Base-by-base conservation (phyloP, 352 stramenopile genomes). In the Globisporangium yorkense region DNA sequence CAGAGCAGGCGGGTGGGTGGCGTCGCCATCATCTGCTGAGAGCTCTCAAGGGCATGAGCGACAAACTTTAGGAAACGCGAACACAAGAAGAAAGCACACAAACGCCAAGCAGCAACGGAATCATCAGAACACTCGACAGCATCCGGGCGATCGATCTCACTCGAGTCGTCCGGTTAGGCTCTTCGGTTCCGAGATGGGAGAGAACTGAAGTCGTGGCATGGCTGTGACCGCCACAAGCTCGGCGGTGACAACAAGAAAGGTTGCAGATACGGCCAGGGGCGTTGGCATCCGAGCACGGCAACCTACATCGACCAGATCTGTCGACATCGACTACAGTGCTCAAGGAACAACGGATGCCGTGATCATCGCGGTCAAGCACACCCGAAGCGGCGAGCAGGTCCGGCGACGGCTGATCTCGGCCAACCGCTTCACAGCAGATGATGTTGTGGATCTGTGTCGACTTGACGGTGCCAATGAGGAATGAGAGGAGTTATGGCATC, bases 321-420 rank as follows among this genome's bases (percentile, higher is more conserved):
- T 20, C 33, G 7, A 15, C 2, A n/a, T 6, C n/a, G 21, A 13
- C 37, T 44, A 27, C 24, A 27, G 39, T 3, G 2, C 13, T 8
- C 3, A 33, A 10, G 24, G 24, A 27, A 27, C 24, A n/a, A 20
- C 37, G 4, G 5, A 45, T 12, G 37, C 24, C 3, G 44, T 24
- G n/a, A 41, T n/a, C 16, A 59, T 57, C 24, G 61, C 59, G 47
- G 56, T 49, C 20, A 62, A 63, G 44, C 59, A 59, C 43, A 40
- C 48, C n/a, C 33, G 39, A 18, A 53, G 37, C 6, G 61, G 61
- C 12, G 49, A 63, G 40, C 54, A 45, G 20, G 12, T 59, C n/a
- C 63, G 56, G 61, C 48, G 48, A 24, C 33, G 33, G 13, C 24
- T 58, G 24, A 16, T 56, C 13, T 18, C 2, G 5, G 15, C 12